Evolutionary conservation across 2,329 filamentous ascomycete species (phyloP).

Genomic region (Trichoderma sp.): DNA sequence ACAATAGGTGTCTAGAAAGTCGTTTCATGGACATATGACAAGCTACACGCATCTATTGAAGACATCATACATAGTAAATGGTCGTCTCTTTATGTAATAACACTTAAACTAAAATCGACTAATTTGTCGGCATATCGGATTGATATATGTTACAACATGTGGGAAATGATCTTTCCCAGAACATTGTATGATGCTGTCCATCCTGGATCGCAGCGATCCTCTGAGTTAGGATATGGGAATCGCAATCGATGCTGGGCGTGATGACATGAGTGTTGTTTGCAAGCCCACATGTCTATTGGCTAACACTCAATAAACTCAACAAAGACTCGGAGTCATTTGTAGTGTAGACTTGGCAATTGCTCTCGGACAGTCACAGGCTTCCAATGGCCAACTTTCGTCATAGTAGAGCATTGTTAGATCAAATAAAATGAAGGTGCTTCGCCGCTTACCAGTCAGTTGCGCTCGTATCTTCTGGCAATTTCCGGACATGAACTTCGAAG

Average conservation of each 20-base stretch:
- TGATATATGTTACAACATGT: neutral
- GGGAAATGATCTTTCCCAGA: neutral
- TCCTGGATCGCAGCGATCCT: too few species aligned
- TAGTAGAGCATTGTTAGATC: neutral
- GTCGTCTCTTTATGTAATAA: too few species aligned
- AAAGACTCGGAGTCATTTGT: neutral
- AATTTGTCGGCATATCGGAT: neutral
- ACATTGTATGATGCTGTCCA: too few species aligned
- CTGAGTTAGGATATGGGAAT: too few species aligned
- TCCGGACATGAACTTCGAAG: neutral
- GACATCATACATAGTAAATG: neutral
- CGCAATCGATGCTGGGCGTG: too few species aligned
- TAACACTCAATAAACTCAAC: too few species aligned
- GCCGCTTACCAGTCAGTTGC: neutral
- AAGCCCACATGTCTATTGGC: too few species aligned
- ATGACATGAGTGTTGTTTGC: too few species aligned
- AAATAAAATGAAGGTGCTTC: neutral
- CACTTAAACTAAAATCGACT: neutral
- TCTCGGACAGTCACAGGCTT: neutral
- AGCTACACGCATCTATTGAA: neutral
- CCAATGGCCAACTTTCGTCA: neutral
- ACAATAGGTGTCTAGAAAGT: neutral
- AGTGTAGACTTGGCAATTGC: neutral
- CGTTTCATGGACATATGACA: neutral
- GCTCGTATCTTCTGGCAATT: neutral